A percentile compares a stretch with the other conserved stretches of the same genome.
These are phyloP conservation scores for Elsinoe arachidis DNA, from an alignment of 2,329 filamentous ascomycete genomes.

Conservation along the genomic window DNA sequence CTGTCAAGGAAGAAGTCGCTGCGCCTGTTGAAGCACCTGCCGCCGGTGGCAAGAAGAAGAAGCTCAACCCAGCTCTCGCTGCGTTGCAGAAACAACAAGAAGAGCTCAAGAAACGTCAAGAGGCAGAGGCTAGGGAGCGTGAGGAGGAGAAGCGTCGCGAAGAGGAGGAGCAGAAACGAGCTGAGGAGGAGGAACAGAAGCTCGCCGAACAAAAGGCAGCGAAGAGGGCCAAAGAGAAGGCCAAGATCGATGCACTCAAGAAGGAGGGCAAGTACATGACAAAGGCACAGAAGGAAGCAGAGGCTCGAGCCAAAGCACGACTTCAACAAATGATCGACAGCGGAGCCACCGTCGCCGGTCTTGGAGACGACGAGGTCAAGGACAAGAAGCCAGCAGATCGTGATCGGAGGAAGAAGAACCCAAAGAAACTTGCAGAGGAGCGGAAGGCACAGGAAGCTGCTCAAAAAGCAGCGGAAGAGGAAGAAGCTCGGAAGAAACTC, in stretches of 20 bases:
- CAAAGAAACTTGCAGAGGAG: slow-evolving; percentile 53
- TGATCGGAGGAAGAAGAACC: slow-evolving; percentile 65
- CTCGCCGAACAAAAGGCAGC: slow-evolving; percentile 64
- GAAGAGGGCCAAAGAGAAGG: slow-evolving; percentile 81
- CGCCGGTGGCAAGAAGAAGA: slow-evolving; percentile 71
- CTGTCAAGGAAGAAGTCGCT: slow-evolving; percentile 43
- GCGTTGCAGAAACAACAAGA: slow-evolving; percentile 77
- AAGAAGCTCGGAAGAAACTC: slow-evolving; percentile 48
- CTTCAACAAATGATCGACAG: slow-evolving; percentile 78
- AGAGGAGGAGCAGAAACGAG: slow-evolving; percentile 56
- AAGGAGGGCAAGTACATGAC: slow-evolving; percentile 80
- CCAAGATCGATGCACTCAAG: slow-evolving; percentile 78
- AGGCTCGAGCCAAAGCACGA: slow-evolving; percentile 68
- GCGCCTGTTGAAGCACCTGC: slow-evolving; percentile 32
- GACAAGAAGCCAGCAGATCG: slow-evolving; percentile 75
- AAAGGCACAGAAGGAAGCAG: slow-evolving; percentile 76
- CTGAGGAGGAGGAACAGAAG: slow-evolving; percentile 60
- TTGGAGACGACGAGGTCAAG: slow-evolving; percentile 61
- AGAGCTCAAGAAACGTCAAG: slow-evolving; percentile 56
- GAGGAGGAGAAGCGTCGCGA: slow-evolving; percentile 58
- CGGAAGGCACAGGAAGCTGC: slow-evolving; percentile 28
- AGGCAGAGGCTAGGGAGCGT: slow-evolving; percentile 50
- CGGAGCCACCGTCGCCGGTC: slow-evolving; percentile 51
- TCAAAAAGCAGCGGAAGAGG: slow-evolving; percentile 34
- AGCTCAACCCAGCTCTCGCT: slow-evolving; percentile 65